These are phyloP conservation scores for Setaria italica DNA, from an alignment of 202 grass and related monocot species.

Conservation along the genomic window DNA sequence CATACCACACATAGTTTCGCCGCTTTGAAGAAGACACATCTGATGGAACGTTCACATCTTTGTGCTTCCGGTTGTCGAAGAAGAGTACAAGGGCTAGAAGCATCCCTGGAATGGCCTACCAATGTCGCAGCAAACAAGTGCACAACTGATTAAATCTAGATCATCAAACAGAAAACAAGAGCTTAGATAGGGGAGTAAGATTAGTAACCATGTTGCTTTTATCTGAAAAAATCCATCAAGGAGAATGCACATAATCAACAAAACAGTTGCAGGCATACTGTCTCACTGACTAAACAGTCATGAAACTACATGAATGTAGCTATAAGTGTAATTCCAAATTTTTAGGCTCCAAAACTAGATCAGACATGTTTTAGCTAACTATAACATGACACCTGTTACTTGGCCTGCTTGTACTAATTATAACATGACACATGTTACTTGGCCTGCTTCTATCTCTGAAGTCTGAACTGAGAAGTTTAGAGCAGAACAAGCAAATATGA, in stretches of 20 bases:
- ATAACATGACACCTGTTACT: constrained; percentile 17
- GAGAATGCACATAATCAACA: constrained; percentile 18
- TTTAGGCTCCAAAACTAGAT: constrained; percentile 10
- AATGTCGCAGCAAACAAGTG: constrained; percentile 7
- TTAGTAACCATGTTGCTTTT: constrained; percentile 13
- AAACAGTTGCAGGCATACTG: not conserved
- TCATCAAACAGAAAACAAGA: not conserved
- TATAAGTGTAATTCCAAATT: not conserved
- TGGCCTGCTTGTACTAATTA: not conserved
- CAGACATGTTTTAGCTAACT: not conserved
- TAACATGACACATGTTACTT: constrained; percentile 1
- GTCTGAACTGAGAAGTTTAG: not conserved
- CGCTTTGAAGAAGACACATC: constrained; percentile 49
- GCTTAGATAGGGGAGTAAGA: not conserved
- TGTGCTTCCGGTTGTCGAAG: constrained; percentile 87
- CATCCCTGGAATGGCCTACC: constrained; percentile 96
- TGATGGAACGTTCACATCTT: constrained; percentile 54
- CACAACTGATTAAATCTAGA: constrained; percentile 19
- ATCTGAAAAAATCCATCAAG: not conserved
- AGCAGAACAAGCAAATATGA: constrained; percentile 13
- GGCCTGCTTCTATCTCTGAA: not conserved
- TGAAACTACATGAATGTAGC: not conserved
- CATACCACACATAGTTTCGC: constrained; percentile 85
- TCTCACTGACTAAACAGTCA: not conserved
- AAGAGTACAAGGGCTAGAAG: constrained; percentile 93